Conservation (phyloP, 2,329 filamentous ascomycete genomes). For the Alternaria novae-zelandiae region DNA sequence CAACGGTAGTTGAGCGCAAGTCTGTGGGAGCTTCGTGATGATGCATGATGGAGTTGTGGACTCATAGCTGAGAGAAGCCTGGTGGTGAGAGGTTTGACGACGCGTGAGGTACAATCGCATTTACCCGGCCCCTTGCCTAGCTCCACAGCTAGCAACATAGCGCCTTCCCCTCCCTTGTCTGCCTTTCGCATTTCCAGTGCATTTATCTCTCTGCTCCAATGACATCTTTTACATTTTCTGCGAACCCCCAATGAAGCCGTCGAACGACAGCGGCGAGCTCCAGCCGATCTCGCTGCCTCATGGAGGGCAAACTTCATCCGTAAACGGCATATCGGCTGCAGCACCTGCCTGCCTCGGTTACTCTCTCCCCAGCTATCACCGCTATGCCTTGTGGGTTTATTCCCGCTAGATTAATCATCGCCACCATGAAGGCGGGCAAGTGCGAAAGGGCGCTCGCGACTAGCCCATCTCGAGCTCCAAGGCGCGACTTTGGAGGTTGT, state of each 20-base stretch:
- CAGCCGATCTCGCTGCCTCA: background rate
- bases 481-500: background rate
- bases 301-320: background rate
- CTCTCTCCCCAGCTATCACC: background rate
- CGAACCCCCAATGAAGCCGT: background rate
- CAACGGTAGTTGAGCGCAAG: background rate
- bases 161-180: background rate
- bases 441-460: slow-evolving; percentile 2
- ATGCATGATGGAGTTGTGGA: background rate
- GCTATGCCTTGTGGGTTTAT: slow-evolving; percentile 1
- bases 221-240: background rate
- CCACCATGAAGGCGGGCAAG: slow-evolving; percentile 2
- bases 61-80: background rate
- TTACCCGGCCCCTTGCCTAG: background rate
- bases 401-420: slow-evolving; percentile 1
- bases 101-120: background rate
- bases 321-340: background rate
- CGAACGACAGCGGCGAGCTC: background rate
- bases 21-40: background rate
- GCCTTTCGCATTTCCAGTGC: background rate
- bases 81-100: background rate
- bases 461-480: slow-evolving; percentile 3
- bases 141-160: background rate
- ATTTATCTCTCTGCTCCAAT: background rate
- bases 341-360: slow-evolving; percentile 4